Conservation (phyloP, 2,329 filamentous ascomycete species). For the Ophiocordyceps camponoti-floridani region DNA sequence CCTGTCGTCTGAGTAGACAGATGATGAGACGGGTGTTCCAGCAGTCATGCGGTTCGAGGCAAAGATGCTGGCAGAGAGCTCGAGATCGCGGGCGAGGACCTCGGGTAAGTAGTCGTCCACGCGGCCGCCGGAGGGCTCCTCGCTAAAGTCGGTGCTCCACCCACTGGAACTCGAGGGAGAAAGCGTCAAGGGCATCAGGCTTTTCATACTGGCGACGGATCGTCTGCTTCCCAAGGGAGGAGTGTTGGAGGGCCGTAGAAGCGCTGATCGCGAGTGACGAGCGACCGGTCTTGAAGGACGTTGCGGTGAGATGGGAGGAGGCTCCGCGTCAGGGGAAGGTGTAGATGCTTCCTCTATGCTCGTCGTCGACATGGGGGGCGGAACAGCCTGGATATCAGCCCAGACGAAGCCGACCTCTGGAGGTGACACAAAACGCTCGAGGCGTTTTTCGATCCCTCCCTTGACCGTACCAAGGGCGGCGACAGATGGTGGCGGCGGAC, state of each 20-base stretch:
- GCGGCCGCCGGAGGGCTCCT: conserved; percentile 12
- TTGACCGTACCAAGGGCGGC: neutral
- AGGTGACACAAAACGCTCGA: neutral
- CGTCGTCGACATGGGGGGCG: conserved; percentile 2
- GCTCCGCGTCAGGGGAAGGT: neutral
- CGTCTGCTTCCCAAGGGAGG: conserved; percentile 9
- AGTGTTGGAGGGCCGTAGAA: conserved; percentile 4
- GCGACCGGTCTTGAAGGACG: neutral
- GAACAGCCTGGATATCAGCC: conserved; percentile 2
- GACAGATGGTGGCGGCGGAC: neutral
- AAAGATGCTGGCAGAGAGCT: conserved; percentile 28
- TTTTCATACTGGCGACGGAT: conserved; percentile 21
- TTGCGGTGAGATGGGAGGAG: neutral
- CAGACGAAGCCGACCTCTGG: conserved; percentile 1
- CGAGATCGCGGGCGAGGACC: conserved; percentile 34
- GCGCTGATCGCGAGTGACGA: conserved; percentile 1
- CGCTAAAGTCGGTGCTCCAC: conserved; percentile 6
- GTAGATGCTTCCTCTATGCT: conserved; percentile 1
- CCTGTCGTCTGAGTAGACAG: conserved; percentile 14
- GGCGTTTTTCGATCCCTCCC: conserved; percentile 1
- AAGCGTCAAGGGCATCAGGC: conserved; percentile 18
- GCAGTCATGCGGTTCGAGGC: conserved; percentile 32
- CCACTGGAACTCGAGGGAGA: conserved; percentile 10
- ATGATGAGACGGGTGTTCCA: conserved; percentile 22
- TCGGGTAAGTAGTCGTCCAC: conserved; percentile 32